phyloP scores from a whole-genome alignment of 148 eudicot species.

The Fagopyrum esculentum region DNA sequence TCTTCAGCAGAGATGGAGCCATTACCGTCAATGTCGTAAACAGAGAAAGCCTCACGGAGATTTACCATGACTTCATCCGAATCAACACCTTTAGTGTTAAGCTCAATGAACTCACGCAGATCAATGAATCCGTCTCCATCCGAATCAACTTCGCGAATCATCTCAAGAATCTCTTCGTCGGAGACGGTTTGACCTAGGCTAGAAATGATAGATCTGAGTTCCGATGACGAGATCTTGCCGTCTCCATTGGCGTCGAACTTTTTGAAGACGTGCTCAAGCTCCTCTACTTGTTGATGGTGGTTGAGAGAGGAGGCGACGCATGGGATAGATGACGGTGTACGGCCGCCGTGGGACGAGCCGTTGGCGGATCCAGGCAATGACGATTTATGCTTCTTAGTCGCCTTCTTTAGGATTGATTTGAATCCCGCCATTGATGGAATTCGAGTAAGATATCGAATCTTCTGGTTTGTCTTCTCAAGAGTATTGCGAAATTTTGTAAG shows the following conservation, averaged over 20 bases:
- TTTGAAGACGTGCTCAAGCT: slow-evolving; percentile 10
- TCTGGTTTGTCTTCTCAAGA: background rate
- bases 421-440: slow-evolving; percentile 10
- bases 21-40: slow-evolving; percentile 40
- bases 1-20: slow-evolving; percentile 39
- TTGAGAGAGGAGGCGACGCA: background rate
- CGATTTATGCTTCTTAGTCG: background rate
- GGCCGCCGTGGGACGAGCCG: slow-evolving; percentile 8
- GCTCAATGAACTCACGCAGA: slow-evolving; percentile 36
- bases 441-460: background rate
- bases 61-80: slow-evolving; percentile 31
- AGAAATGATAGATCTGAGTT: slow-evolving; percentile 10
- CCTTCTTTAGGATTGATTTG: slow-evolving; percentile 4
- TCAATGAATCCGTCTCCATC: slow-evolving; percentile 25
- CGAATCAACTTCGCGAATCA: slow-evolving; percentile 8
- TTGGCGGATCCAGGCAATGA: background rate
- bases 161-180: slow-evolving; percentile 2
- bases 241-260: slow-evolving; percentile 12
- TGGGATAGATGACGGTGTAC: background rate
- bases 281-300: slow-evolving; percentile 6
- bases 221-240: slow-evolving; percentile 8
- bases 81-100: slow-evolving; percentile 41
- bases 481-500: background rate
- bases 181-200: slow-evolving; percentile 9
- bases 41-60: slow-evolving; percentile 36